These are phyloP conservation scores for Boletus vinaceobasis DNA, from an alignment of 768 basidiomycete species.

Conservation along the genomic window DNA sequence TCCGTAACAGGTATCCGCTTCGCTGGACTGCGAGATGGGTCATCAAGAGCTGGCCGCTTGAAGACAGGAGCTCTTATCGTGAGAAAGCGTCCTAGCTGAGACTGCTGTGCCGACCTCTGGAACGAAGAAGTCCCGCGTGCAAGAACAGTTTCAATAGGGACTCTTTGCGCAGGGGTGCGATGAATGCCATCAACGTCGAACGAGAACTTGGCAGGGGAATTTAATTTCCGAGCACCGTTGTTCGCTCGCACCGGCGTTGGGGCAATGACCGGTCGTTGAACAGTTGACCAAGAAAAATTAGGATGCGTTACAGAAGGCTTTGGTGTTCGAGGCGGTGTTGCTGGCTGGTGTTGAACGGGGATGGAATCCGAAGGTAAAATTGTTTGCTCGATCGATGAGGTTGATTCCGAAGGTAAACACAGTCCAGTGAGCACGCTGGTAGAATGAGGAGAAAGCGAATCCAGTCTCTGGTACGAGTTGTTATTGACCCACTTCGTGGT, in stretches of 20 bases:
- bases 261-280: constrained; percentile 28
- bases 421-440: constrained; percentile 39
- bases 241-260: constrained; percentile 28
- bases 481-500: neutral
- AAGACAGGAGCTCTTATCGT: constrained; percentile 33
- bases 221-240: constrained; percentile 1
- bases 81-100: constrained; percentile 14
- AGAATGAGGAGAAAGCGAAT: constrained; percentile 62
- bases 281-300: constrained; percentile 15
- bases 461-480: constrained; percentile 40
- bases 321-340: constrained; percentile 19
- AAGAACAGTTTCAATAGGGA: constrained; percentile 53
- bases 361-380: constrained; percentile 2
- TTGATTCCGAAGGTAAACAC: constrained; percentile 24
- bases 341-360: constrained; percentile 19
- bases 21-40: constrained; percentile 35
- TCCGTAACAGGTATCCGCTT: constrained; percentile 32
- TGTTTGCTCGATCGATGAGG: constrained; percentile 15
- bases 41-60: constrained; percentile 39
- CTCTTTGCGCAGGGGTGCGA: constrained; percentile 63
- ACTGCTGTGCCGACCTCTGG: constrained; percentile 39
- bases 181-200: constrained; percentile 35
- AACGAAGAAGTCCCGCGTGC: constrained; percentile 49
- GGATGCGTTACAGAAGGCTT: constrained; percentile 9
- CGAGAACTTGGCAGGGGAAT: constrained; percentile 35